Conservation (phyloP, 768 basidiomycete species). For the Gautieria morchelliformis region DNA sequence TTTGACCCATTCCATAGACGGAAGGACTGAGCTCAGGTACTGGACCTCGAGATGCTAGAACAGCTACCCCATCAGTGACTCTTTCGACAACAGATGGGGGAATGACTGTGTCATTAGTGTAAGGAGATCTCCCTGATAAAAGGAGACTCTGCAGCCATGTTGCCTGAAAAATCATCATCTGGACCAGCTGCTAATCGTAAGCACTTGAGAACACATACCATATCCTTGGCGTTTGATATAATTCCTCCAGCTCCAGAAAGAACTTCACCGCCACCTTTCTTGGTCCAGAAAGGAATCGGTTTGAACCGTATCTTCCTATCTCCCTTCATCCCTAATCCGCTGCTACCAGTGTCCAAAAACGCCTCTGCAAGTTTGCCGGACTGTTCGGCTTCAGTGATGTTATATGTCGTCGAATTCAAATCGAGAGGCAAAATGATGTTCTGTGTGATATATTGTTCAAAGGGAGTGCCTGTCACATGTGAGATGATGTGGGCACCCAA, state of each 20-base stretch:
- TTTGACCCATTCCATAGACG: constrained; percentile 37
- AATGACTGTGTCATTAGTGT: constrained; percentile 24
- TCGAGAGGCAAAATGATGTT: constrained; percentile 32
- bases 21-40: constrained; percentile 18
- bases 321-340: constrained; percentile 19
- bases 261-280: constrained; percentile 9
- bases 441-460: constrained; percentile 31
- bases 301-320: neutral
- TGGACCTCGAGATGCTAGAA: neutral
- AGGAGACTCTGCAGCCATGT: constrained; percentile 31
- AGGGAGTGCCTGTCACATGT: constrained; percentile 23
- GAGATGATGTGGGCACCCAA: constrained; percentile 18
- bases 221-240: constrained; percentile 31
- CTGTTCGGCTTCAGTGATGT: constrained; percentile 21
- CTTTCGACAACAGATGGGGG: constrained; percentile 22
- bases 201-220: too few relatives aligned
- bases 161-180: constrained; percentile 19
- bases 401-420: constrained; percentile 34
- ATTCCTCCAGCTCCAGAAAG: constrained; percentile 34
- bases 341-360: constrained; percentile 24
- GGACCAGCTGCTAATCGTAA: too few relatives aligned
- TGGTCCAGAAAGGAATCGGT: constrained; percentile 22
- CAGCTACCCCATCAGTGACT: constrained; percentile 18
- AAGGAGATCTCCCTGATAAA: constrained; percentile 22
- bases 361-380: constrained; percentile 17